Evolutionary conservation across 2,329 filamentous ascomycete species (phyloP).

Genomic region (Fusarium sp.): DNA sequence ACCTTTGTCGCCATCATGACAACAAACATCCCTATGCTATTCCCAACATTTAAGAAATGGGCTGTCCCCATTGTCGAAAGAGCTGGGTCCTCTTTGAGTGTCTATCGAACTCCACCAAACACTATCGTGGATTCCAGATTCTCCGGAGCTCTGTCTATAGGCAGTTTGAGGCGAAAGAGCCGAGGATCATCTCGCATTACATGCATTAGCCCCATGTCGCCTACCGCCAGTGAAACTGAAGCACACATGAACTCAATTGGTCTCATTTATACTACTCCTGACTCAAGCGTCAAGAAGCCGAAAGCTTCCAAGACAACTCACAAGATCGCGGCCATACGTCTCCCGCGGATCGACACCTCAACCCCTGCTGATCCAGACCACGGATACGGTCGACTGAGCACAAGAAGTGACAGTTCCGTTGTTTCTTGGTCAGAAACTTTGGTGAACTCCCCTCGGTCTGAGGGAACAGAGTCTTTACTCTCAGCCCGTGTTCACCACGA

Average conservation of each 20-base stretch:
- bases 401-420: slow-evolving; percentile 28
- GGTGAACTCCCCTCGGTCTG: background rate
- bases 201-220: slow-evolving; percentile 7
- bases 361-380: background rate
- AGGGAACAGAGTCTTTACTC: slow-evolving; percentile 17
- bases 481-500: slow-evolving; percentile 17
- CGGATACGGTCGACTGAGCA: slow-evolving; percentile 2
- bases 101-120: slow-evolving; percentile 24
- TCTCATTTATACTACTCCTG: slow-evolving; percentile 29
- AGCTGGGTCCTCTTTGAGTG: slow-evolving; percentile 35
- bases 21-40: slow-evolving; percentile 56
- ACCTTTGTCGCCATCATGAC: slow-evolving; percentile 56
- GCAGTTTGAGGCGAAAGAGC: slow-evolving; percentile 32
- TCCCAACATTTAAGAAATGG: slow-evolving; percentile 55
- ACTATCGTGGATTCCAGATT: slow-evolving; percentile 21
- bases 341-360: slow-evolving; percentile 29
- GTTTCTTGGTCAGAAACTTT: slow-evolving; percentile 25
- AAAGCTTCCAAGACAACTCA: background rate
- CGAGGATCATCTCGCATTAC: slow-evolving; percentile 29
- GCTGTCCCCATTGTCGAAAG: slow-evolving; percentile 36
- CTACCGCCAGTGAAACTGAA: slow-evolving; percentile 37
- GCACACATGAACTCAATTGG: slow-evolving; percentile 31
- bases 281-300: background rate
- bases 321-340: background rate
- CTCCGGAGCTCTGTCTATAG: slow-evolving; percentile 31